Evolutionary conservation across 2,329 filamentous ascomycete genomes (phyloP).

Genomic region (Colletotrichum tabaci): DNA sequence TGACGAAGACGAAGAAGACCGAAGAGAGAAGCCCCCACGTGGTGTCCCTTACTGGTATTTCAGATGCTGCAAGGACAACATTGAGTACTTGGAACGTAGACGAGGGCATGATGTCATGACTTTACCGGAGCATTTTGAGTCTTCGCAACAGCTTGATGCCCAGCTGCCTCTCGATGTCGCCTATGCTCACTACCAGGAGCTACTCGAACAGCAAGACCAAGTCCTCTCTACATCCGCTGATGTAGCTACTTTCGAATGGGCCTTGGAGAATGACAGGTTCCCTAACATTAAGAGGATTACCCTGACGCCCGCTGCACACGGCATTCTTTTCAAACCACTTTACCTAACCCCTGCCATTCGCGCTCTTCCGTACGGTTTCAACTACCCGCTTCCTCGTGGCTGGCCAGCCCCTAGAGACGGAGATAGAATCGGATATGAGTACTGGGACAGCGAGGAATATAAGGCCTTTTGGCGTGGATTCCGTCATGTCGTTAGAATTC

Average conservation of each 20-base stretch:
- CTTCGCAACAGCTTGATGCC: constrained; percentile 7
- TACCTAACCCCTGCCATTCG: constrained; percentile 61
- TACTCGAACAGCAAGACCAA: constrained; percentile 52
- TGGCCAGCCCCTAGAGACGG: constrained; percentile 45
- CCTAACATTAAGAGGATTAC: constrained; percentile 54
- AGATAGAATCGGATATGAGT: neutral
- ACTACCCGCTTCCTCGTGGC: constrained; percentile 54
- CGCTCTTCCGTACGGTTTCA: constrained; percentile 55
- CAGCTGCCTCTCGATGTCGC: constrained; percentile 23
- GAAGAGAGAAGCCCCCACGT: neutral
- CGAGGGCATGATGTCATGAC: neutral
- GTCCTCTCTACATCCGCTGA: constrained; percentile 50
- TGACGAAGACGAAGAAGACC: constrained; percentile 1
- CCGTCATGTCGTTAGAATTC: constrained; percentile 46
- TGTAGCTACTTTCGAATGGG: constrained; percentile 51
- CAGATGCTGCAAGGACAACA: neutral
- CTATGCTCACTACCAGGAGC: constrained; percentile 50
- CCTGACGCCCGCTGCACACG: constrained; percentile 58
- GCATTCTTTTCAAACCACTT: constrained; percentile 51
- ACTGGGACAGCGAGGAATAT: constrained; percentile 38
- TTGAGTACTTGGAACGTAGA: neutral
- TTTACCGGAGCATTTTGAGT: neutral
- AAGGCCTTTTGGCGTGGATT: constrained; percentile 52
- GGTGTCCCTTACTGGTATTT: constrained; percentile 10
- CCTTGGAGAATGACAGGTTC: constrained; percentile 49